Conservation (phyloP, 306 rosid genomes). For the Cicer cuneatum region DNA sequence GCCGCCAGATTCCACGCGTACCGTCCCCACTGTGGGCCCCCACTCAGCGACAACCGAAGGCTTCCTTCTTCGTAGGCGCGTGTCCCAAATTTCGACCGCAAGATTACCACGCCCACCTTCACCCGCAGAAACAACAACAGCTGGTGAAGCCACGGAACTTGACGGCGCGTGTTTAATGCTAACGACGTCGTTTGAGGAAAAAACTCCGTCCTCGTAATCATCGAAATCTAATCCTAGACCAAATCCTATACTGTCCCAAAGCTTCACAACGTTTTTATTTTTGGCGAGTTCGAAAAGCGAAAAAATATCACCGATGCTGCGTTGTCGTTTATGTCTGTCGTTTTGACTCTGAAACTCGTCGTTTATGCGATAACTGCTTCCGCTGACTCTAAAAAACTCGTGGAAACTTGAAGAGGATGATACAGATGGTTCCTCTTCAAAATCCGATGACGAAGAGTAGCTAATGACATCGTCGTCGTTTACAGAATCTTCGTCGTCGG, state of each 20-base stretch:
- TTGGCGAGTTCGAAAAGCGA: slow-evolving; percentile 65
- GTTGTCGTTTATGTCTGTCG: slow-evolving; percentile 45
- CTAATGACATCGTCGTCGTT: slow-evolving; percentile 32
- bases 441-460: slow-evolving; percentile 49
- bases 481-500: slow-evolving; percentile 35
- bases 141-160: slow-evolving; percentile 42
- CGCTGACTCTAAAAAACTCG: slow-evolving; percentile 56
- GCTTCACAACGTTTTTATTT: slow-evolving; percentile 76
- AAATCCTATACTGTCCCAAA: slow-evolving; percentile 78
- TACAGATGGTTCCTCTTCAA: slow-evolving; percentile 40
- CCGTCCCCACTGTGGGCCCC: slow-evolving; percentile 63
- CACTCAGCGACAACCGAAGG: slow-evolving; percentile 77
- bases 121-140: slow-evolving; percentile 52
- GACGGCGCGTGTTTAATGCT: slow-evolving; percentile 24
- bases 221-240: slow-evolving; percentile 57
- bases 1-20: slow-evolving; percentile 63
- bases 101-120: slow-evolving; percentile 44
- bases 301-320: slow-evolving; percentile 58
- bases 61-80: slow-evolving; percentile 62
- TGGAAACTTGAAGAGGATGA: slow-evolving; percentile 18
- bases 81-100: slow-evolving; percentile 68
- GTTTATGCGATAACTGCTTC: slow-evolving; percentile 42
- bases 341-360: slow-evolving; percentile 37
- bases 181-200: slow-evolving; percentile 43
- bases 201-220: slow-evolving; percentile 40